Percentiles rank a stretch among this genome's conserved stretches.
Evolutionary conservation across 495 filamentous ascomycete species (phyloP).

Genomic region (Penicillium canariense): DNA sequence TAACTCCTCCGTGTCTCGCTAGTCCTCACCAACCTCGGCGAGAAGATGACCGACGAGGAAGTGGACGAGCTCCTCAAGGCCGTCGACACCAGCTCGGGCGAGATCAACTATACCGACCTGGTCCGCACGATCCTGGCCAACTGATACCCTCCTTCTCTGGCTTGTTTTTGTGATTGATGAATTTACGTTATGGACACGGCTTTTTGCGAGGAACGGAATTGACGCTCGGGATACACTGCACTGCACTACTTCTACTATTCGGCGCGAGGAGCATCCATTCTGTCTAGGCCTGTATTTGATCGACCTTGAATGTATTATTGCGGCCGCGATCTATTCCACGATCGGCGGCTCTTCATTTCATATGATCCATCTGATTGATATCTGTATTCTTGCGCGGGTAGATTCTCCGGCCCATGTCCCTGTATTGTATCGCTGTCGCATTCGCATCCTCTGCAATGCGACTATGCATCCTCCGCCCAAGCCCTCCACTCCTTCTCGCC

Average conservation of each 20-base stretch:
- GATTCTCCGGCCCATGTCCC: neutral
- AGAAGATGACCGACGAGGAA: constrained; percentile 98
- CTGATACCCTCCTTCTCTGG: constrained; percentile 45
- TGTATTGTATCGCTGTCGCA: neutral
- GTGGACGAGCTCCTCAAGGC: constrained; percentile 98
- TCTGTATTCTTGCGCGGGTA: neutral
- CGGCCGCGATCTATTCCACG: too few relatives aligned
- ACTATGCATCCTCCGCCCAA: constrained; percentile 14
- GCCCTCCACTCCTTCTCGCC: constrained; percentile 35
- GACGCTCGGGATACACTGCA: constrained; percentile 8
- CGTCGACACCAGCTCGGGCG: constrained; percentile 87
- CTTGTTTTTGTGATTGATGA: constrained; percentile 8
- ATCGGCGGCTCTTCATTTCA: too few relatives aligned
- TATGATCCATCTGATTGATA: neutral
- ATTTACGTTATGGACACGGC: constrained; percentile 20
- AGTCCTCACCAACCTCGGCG: constrained; percentile 93
- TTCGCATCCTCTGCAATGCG: neutral
- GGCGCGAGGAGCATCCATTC: neutral
- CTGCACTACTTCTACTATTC: constrained; percentile 5
- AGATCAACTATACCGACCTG: constrained; percentile 95
- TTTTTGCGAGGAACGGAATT: constrained; percentile 4
- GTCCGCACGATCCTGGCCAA: constrained; percentile 94
- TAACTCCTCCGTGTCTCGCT: constrained; percentile 3
- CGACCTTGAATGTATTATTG: constrained; percentile 1
- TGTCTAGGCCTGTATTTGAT: constrained; percentile 1